These are phyloP conservation scores for Penicillium hordei DNA, from an alignment of 2,329 filamentous ascomycete genomes.

Conservation along the genomic window DNA sequence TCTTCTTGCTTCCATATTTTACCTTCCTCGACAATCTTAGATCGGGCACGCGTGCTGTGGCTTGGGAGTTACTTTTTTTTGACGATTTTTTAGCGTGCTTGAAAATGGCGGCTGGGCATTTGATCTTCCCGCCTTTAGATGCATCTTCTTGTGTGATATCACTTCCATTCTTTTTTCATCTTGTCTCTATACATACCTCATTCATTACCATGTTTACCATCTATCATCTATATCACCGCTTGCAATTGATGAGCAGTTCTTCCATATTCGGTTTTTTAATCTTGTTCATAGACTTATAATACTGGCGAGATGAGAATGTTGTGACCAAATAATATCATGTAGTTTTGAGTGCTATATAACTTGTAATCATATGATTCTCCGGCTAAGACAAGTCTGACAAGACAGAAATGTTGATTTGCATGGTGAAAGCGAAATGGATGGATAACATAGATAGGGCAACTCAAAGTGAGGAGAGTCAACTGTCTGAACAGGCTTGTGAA, in stretches of 20 bases:
- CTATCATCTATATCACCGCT: conserved; percentile 8
- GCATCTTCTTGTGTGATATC: conserved; percentile 13
- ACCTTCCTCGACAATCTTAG: conserved; percentile 1
- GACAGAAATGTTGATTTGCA: neutral
- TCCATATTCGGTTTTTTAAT: neutral
- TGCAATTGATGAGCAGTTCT: conserved; percentile 4
- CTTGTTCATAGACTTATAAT: neutral
- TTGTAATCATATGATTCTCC: neutral
- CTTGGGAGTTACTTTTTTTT: conserved; percentile 9
- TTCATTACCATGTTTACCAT: conserved; percentile 8
- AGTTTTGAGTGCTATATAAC: no score
- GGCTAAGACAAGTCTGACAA: neutral
- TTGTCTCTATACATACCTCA: conserved; percentile 12
- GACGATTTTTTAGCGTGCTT: conserved; percentile 13
- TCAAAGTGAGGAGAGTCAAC: no score
- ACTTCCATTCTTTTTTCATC: conserved; percentile 7
- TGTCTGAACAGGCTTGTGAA: no score
- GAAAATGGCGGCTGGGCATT: conserved; percentile 8
- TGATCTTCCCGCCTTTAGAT: conserved; percentile 3
- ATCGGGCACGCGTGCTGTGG: conserved; percentile 2
- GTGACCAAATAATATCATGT: accelerated
- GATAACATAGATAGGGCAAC: neutral
- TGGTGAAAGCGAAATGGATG: neutral
- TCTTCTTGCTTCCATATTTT: neutral
- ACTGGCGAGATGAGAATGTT: no score